These are phyloP conservation scores for Aspergillus ruber DNA, from an alignment of 2,329 filamentous ascomycete genomes.

Conservation along the genomic window DNA sequence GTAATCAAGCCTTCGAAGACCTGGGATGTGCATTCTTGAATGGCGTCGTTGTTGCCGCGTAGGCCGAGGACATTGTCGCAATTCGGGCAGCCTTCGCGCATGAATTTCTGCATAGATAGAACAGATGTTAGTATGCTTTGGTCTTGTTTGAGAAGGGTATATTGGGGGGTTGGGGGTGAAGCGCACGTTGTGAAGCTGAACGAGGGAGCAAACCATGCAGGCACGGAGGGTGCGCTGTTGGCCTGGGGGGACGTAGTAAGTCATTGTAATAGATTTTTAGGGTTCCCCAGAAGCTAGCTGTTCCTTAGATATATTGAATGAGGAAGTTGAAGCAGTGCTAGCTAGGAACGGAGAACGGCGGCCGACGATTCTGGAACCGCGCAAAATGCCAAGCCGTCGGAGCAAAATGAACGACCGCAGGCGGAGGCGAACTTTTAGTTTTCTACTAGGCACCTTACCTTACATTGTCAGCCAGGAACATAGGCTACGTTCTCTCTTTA, in stretches of 20 bases:
- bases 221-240: constrained; percentile 85
- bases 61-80: constrained; percentile 90
- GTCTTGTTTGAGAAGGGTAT: no score
- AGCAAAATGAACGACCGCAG: constrained; percentile 8
- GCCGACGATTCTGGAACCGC: constrained; percentile 20
- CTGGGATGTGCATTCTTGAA: constrained; percentile 89
- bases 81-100: constrained; percentile 84
- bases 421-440: not conserved
- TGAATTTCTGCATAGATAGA: constrained; percentile 61
- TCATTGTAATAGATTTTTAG: constrained; percentile 21
- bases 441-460: no score
- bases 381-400: constrained; percentile 26
- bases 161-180: not conserved
- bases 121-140: not conserved
- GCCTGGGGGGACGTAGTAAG: constrained; percentile 63
- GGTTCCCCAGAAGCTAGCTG: no score
- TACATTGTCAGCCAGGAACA: no score
- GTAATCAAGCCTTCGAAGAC: constrained; percentile 92
- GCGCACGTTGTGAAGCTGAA: constrained; percentile 69
- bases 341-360: constrained; percentile 2
- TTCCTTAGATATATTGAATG: no score
- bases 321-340: not conserved
- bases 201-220: constrained; percentile 97
- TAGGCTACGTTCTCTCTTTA: not conserved
- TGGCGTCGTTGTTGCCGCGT: constrained; percentile 67